Percentiles rank a stretch among this genome's conserved stretches.
These are phyloP conservation scores for Stemphylium vesicarium DNA, from an alignment of 2,329 filamentous ascomycete genomes.

Conservation along the genomic window DNA sequence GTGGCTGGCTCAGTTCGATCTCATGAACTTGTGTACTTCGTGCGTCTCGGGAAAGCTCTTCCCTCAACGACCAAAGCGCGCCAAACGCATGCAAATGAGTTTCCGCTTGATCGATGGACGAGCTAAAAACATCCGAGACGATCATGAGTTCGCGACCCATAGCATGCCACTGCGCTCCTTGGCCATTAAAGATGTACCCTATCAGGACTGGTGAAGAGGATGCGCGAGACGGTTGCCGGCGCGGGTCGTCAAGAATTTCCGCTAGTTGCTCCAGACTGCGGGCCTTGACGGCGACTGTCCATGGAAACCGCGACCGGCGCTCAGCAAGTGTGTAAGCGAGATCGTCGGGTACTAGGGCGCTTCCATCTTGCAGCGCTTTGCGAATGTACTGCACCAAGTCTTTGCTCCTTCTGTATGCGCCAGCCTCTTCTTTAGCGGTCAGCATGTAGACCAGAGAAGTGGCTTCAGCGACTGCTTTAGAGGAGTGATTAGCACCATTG, in stretches of 20 bases:
- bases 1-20: conserved; percentile 22
- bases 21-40: background rate
- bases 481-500: background rate
- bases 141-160: conserved; percentile 6
- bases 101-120: no score
- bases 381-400: conserved; percentile 4
- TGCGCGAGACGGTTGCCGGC: background rate
- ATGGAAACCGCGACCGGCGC: conserved; percentile 8
- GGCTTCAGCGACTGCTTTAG: background rate
- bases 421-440: conserved; percentile 1
- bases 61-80: conserved; percentile 2
- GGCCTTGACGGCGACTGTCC: background rate
- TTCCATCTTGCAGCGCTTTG: background rate
- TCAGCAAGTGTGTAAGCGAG: conserved; percentile 18
- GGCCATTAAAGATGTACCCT: conserved; percentile 2
- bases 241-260: background rate
- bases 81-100: background rate
- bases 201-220: background rate
- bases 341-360: conserved; percentile 3
- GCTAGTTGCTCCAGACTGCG: background rate
- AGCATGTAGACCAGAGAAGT: background rate
- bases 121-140: background rate
- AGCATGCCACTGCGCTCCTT: conserved; percentile 5
- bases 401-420: background rate
- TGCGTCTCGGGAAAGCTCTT: conserved; percentile 1